Conservation (phyloP, 352 stramenopile species). For the Blastocystis sp. region DNA sequence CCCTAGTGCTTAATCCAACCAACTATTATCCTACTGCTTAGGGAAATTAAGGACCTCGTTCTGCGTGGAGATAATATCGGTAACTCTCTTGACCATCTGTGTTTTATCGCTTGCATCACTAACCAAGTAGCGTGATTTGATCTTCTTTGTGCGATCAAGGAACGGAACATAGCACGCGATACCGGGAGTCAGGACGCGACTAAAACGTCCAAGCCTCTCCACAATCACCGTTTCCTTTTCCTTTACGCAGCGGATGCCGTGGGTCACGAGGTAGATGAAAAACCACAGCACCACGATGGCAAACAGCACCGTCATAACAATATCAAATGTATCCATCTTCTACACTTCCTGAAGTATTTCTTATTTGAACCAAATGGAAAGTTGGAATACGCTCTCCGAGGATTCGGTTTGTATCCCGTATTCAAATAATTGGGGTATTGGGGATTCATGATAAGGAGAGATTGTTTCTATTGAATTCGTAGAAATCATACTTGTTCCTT, state of each 20-base stretch:
- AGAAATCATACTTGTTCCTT: no score
- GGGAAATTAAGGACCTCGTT: constrained; percentile 62
- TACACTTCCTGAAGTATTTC: neutral
- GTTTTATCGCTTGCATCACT: constrained; percentile 34
- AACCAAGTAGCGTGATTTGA: neutral
- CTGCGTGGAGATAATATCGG: constrained; percentile 59
- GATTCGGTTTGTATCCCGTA: no score
- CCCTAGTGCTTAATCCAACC: neutral
- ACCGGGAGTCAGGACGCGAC: constrained; percentile 56
- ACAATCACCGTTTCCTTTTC: constrained; percentile 61
- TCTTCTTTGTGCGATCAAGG: constrained; percentile 58
- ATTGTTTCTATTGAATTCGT: no score
- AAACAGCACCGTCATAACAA: constrained; percentile 17
- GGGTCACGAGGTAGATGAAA: constrained; percentile 39
- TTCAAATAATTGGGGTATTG: no score
- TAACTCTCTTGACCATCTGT: constrained; percentile 55
- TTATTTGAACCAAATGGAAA: no score
- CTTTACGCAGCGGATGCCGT: constrained; percentile 58
- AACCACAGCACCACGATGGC: constrained; percentile 31
- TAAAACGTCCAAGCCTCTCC: constrained; percentile 60
- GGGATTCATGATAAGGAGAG: no score
- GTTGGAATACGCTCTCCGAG: no score
- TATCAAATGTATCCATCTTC: constrained; percentile 18
- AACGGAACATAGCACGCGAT: constrained; percentile 60
- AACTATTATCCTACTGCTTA: constrained; percentile 52